Base-by-base conservation (phyloP, 441 rosid genomes). In the Flueggea neowawraea region DNA sequence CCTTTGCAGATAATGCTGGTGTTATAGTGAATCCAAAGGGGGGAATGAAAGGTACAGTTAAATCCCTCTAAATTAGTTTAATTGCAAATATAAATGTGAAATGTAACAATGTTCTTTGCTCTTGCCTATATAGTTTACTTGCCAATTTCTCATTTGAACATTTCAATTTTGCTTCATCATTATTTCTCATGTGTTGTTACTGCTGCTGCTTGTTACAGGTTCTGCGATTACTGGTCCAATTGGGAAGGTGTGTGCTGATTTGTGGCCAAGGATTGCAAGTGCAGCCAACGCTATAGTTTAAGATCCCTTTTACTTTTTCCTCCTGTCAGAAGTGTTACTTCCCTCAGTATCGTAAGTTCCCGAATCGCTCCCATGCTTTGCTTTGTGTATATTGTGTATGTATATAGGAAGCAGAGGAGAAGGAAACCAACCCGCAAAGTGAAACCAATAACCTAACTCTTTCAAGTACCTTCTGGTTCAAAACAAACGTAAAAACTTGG, bases 261-360 rank as follows among this genome's bases (percentile, higher is more conserved):
- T 86, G 17, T 86, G 91, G 91, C 91, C 91, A 8, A 86, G 91
- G 69, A 83, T 92, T 52, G 98, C 98, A 15, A 92, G 97, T 65
- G 97, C 97, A 61, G 97, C 98, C 28, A 92, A 88, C 58, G 96
- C 98, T 17, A 92, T 92, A n/a, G 97, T 90, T 54, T 93, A 66
- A 31, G 43, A 31, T 45, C 16, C 31, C 45, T 16, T 44, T 10
- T 43, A n/a, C 10, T 31, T 4, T 10, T 47, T 47, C n/a, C 7
- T 47, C 50, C 14, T 47, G 14, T 47, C 14, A 5, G 6, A 36
- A 36, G 41, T 8, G 9, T 36, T 36, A 36, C 41, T 36, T 76
- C 96, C 96, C 80, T 91, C 96, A 0, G 82, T 80, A 74, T 89
- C 97, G 22, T 87, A 87, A 10, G 82, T 73, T 16, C 79, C 85